Conservation (phyloP, 306 rosid species). For the Neltuma alba region DNA sequence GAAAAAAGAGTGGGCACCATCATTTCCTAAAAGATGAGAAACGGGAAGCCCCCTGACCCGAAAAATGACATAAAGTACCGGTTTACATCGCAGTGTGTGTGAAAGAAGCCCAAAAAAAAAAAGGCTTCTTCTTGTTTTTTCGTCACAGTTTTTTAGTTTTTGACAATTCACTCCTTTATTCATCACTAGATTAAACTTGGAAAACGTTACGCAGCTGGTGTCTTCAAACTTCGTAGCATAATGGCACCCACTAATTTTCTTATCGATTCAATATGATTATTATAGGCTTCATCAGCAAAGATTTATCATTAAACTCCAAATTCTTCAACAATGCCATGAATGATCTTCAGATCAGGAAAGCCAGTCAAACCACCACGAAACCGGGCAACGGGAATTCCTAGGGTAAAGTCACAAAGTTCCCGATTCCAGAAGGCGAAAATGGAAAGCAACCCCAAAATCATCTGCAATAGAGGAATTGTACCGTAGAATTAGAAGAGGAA, state of each 20-base stretch:
- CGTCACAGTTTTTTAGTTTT: too few relatives aligned
- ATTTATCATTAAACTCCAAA: background rate
- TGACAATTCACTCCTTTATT: background rate
- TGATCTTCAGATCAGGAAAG: background rate
- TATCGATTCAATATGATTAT: background rate
- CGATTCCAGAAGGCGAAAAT: background rate
- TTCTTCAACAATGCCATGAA: background rate
- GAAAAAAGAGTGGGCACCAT: background rate
- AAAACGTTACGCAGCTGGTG: background rate
- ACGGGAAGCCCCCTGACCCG: background rate
- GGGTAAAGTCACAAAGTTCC: background rate
- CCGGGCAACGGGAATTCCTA: background rate
- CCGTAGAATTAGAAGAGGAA: constrained; percentile 47
- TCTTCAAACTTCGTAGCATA: background rate
- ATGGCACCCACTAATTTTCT: background rate
- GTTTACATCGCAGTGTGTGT: background rate
- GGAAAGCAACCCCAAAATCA: constrained; percentile 28
- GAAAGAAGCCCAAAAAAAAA: background rate
- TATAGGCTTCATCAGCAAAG: background rate
- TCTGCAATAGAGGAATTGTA: constrained; percentile 33
- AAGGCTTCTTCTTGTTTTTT: too few relatives aligned
- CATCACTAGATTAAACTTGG: background rate
- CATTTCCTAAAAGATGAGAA: background rate
- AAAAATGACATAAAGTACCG: constrained; percentile 3
- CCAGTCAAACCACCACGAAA: background rate